These are phyloP conservation scores for Dryas octopetala DNA, from an alignment of 306 rosid genomes.

Conservation along the genomic window DNA sequence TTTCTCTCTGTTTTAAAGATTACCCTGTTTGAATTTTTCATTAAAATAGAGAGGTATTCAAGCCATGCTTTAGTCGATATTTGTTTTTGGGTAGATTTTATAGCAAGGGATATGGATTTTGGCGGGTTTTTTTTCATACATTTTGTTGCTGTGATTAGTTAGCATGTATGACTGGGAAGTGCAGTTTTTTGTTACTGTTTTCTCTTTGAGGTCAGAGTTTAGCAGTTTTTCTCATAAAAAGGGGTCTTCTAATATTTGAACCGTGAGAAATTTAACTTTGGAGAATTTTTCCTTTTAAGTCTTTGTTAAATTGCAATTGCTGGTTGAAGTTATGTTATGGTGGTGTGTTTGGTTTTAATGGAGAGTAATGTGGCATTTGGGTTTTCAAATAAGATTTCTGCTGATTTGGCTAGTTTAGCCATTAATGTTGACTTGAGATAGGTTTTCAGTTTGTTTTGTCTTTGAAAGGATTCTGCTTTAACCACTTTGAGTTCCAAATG, in stretches of 20 bases:
- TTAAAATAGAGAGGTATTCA: background rate
- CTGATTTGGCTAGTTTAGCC: background rate
- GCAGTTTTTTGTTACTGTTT: background rate
- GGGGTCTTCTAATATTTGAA: background rate
- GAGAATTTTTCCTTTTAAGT: background rate
- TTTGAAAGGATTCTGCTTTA: background rate
- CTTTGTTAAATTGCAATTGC: background rate
- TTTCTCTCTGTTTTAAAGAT: background rate
- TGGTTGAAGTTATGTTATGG: background rate
- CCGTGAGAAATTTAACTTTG: background rate
- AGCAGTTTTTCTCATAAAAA: background rate
- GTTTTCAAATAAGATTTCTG: background rate
- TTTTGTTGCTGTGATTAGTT: background rate
- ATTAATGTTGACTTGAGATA: background rate
- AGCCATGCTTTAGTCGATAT: background rate
- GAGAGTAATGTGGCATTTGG: background rate
- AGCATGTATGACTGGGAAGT: conserved; percentile 5
- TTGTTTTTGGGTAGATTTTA: background rate
- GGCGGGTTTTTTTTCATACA: background rate
- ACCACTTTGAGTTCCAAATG: too few relatives aligned
- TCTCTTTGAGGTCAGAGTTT: background rate
- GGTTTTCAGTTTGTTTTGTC: background rate
- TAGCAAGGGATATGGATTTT: background rate
- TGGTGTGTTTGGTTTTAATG: background rate
- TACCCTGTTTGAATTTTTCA: background rate